These are phyloP conservation scores for Blechomonas ayalai DNA, from an alignment of 208 protist genomes.

Conservation along the genomic window DNA sequence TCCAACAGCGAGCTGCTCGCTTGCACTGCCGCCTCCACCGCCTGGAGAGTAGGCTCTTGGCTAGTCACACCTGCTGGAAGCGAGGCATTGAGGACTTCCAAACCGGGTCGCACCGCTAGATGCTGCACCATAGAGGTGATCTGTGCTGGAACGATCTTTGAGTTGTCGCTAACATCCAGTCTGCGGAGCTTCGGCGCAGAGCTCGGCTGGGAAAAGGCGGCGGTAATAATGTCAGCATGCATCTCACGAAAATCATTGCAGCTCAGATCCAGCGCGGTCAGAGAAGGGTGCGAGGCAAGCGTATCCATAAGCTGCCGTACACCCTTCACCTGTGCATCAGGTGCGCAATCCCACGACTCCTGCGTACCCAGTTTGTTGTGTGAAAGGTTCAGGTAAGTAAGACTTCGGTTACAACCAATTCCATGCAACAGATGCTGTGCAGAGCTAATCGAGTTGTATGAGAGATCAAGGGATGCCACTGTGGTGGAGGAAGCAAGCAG, in stretches of 20 bases:
- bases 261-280: slow-evolving; percentile 47
- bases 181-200: slow-evolving; percentile 19
- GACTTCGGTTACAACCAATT: slow-evolving; percentile 14
- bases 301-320: slow-evolving; percentile 22
- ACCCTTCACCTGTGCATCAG: slow-evolving; percentile 15
- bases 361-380: slow-evolving; percentile 68
- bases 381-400: slow-evolving; percentile 44
- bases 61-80: slow-evolving; percentile 5
- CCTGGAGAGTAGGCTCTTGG: slow-evolving; percentile 15
- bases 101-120: slow-evolving; percentile 13
- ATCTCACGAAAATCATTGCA: slow-evolving; percentile 57
- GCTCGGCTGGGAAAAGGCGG: not conserved
- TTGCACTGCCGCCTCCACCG: slow-evolving; percentile 15
- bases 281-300: slow-evolving; percentile 24
- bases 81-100: slow-evolving; percentile 35
- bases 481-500: slow-evolving; percentile 27
- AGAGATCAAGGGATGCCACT: slow-evolving; percentile 32
- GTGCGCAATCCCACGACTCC: slow-evolving; percentile 15
- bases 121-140: slow-evolving; percentile 15
- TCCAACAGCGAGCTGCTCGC: slow-evolving; percentile 35
- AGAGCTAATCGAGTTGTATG: slow-evolving; percentile 54
- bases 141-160: slow-evolving; percentile 18
- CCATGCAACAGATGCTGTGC: slow-evolving; percentile 20
- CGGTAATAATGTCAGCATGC: slow-evolving; percentile 36
- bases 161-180: slow-evolving; percentile 32